Percentiles rank a stretch among this genome's conserved stretches.
Evolutionary conservation across 2,329 filamentous ascomycete species (phyloP).

Genomic region (Phyllosticta capitalensis): DNA sequence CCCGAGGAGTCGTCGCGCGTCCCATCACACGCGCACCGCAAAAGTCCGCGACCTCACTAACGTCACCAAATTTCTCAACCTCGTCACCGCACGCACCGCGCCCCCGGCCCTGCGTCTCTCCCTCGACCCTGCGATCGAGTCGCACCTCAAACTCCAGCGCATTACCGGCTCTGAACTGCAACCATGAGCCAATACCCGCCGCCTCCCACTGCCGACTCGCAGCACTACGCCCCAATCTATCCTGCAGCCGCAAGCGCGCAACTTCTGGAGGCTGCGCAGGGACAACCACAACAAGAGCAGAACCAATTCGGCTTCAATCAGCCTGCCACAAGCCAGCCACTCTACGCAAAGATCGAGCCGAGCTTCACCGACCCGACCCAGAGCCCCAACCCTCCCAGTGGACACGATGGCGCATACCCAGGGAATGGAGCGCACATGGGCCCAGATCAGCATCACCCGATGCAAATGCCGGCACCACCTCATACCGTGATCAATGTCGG

Average conservation of each 20-base stretch:
- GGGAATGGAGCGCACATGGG: slow-evolving; percentile 7
- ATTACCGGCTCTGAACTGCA: not conserved
- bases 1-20: not conserved
- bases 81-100: not conserved
- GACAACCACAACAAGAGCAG: slow-evolving; percentile 11
- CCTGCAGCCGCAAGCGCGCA: slow-evolving; percentile 17
- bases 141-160: not conserved
- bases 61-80: not conserved
- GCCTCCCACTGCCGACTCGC: slow-evolving; percentile 19
- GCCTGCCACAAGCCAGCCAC: slow-evolving; percentile 6
- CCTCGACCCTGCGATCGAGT: not conserved
- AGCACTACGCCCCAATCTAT: slow-evolving; percentile 27
- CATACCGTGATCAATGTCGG: slow-evolving; percentile 5
- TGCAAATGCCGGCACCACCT: slow-evolving; percentile 8
- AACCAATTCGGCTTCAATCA: slow-evolving; percentile 6
- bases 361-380: slow-evolving; percentile 11
- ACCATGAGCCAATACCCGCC: slow-evolving; percentile 18
- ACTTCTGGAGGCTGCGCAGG: slow-evolving; percentile 13
- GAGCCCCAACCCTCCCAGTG: not conserved
- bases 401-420: slow-evolving; percentile 7
- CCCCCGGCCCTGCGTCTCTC: not conserved
- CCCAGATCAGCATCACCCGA: slow-evolving; percentile 7
- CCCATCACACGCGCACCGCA: not conserved
- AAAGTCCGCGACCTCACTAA: not conserved
- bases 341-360: slow-evolving; percentile 15